Base-by-base conservation (phyloP, 1,284 basidiomycete species). In the Psilocybe mexicana region DNA sequence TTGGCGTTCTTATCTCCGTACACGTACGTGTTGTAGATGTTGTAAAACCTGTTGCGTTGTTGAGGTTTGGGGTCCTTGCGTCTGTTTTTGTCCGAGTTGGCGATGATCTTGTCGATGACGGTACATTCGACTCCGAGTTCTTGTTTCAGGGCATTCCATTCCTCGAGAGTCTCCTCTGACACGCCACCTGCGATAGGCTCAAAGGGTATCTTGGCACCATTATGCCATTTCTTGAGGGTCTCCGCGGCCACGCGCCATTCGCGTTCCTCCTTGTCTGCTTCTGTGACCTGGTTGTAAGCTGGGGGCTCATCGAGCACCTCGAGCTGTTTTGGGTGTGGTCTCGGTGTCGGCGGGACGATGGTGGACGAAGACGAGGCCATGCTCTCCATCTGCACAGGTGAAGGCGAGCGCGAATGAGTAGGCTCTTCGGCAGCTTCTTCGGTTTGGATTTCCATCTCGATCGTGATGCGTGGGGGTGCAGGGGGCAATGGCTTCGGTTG, bases 1-100 rank as follows among this genome's bases (percentile, higher is more conserved):
- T 33, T 33, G 18, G 18, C 18, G 51, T 64, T 69, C 8, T 49
- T 55, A 51, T 63, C 59, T 47, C 74, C 84, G 65, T 88, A 89
- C 43, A 90, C 82, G 63, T 90, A 91, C 11, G 88, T 90, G 72
- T 91, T 91, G 72, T 92, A 91, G 69, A 92, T 88, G 71, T 91
- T 92, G 75, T 88, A 91, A 70, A 92, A 90, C 44, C 84, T 78
- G 54, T 76, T 72, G 33, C 77, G 71, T 52, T 71, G 57, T 52
- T 71, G 57, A 43, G 57, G 56, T 57, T 72, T 74, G 40, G 66
- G 67, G 57, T 74, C 74, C 65, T 64, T 68, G 6, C 60, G 57
- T 12, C 74, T 71, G 3, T 71, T 75, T 62, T 75, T 77, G 14
- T 71, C 69, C 5, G 85, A 86, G 54, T 69, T 76, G 66, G 73